Evolutionary conservation across 2,329 filamentous ascomycete genomes (phyloP).

Genomic region (Dothideomycetes sp.): DNA sequence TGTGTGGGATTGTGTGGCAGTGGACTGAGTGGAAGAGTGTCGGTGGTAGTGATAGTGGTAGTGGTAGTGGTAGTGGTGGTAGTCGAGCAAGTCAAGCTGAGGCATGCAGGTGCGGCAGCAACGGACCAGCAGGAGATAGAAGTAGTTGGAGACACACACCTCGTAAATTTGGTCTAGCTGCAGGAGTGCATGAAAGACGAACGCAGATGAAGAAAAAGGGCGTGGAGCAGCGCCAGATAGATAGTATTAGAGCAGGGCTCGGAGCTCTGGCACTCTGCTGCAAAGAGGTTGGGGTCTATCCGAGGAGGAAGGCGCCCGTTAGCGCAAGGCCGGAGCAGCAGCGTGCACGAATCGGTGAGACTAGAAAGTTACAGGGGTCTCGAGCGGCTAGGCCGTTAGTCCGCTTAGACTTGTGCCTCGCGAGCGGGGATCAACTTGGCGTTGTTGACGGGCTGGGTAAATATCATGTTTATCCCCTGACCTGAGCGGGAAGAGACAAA

Average conservation of each 20-base stretch:
- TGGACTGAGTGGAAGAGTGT: no score
- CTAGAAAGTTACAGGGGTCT: slow-evolving; percentile 11
- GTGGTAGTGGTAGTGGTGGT: slow-evolving; percentile 10
- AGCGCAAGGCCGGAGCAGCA: slow-evolving; percentile 14
- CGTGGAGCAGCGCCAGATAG: slow-evolving; percentile 14
- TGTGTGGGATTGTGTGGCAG: slow-evolving; percentile 10
- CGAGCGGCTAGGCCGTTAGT: slow-evolving; percentile 13
- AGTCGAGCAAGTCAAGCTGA: slow-evolving; percentile 12
- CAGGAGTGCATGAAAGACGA: slow-evolving; percentile 14
- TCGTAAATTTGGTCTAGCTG: slow-evolving; percentile 14
- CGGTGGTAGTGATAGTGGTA: slow-evolving; percentile 1
- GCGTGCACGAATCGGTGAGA: slow-evolving; percentile 13
- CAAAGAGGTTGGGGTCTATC: slow-evolving; percentile 15
- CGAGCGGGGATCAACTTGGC: slow-evolving; percentile 14
- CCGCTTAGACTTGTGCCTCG: slow-evolving; percentile 12
- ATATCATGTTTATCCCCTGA: slow-evolving; percentile 13
- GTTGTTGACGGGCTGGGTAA: slow-evolving; percentile 12
- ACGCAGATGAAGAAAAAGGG: slow-evolving; percentile 14
- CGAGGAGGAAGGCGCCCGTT: slow-evolving; percentile 15
- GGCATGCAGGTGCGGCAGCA: slow-evolving; percentile 13
- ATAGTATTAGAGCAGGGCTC: slow-evolving; percentile 13
- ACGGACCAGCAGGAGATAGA: slow-evolving; percentile 13
- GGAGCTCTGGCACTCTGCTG: slow-evolving; percentile 9
- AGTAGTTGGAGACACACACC: slow-evolving; percentile 14
- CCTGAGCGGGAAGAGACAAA: slow-evolving; percentile 9